phyloP scores from a whole-genome alignment of 2,329 filamentous ascomycete species.

The Phialophora expanda region DNA sequence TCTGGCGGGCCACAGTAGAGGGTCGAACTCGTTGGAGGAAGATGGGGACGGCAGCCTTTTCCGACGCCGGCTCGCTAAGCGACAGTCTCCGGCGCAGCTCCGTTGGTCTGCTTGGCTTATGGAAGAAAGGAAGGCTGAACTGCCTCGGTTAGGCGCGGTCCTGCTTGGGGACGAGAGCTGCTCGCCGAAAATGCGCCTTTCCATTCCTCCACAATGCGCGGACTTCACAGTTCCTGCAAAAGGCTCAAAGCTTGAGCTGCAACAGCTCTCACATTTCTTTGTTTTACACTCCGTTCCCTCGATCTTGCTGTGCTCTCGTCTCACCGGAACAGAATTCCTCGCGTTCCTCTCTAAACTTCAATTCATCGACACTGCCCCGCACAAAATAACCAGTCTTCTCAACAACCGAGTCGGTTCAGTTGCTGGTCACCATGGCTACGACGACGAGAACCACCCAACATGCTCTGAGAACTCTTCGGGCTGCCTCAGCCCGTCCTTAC shows the following conservation, averaged over 20 bases:
- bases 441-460: constrained; percentile 36
- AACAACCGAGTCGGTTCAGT: background rate
- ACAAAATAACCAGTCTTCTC: background rate
- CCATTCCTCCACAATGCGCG: background rate
- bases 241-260: background rate
- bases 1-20: background rate
- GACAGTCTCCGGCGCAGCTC: constrained; percentile 1
- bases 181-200: constrained; percentile 19
- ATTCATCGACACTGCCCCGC: constrained; percentile 12
- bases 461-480: constrained; percentile 35
- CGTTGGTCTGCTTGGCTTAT: background rate
- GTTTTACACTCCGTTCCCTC: background rate
- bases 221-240: constrained; percentile 9
- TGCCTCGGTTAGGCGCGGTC: constrained; percentile 20
- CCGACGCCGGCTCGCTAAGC: constrained; percentile 15
- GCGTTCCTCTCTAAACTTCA: background rate
- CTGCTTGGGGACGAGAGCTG: constrained; percentile 1
- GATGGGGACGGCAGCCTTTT: constrained; percentile 9
- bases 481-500: constrained; percentile 28
- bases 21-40: constrained; percentile 1
- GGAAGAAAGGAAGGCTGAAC: constrained; percentile 11
- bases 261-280: constrained; percentile 3
- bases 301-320: background rate
- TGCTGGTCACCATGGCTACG: constrained; percentile 29
- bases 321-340: background rate